Conservation (phyloP, 208 protist species). For the Spongospora subterranea region DNA sequence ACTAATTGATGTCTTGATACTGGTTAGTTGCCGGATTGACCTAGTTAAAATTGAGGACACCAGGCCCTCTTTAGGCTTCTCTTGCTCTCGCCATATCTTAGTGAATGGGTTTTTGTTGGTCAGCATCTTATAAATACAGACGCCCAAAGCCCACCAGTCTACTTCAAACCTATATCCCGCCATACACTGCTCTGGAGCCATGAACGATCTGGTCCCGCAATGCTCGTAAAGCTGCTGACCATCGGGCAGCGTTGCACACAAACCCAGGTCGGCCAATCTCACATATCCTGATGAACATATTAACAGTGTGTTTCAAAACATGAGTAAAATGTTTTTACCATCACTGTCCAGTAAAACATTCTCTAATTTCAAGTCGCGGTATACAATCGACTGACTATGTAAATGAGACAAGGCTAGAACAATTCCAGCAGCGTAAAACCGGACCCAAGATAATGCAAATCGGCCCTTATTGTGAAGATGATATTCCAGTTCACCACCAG, state of each 20-base stretch:
- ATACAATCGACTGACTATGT: conserved; percentile 51
- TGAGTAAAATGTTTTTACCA: neutral
- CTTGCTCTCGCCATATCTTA: conserved; percentile 39
- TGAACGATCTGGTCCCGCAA: conserved; percentile 48
- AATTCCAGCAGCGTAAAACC: conserved; percentile 55
- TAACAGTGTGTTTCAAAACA: neutral
- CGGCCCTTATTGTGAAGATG: conserved; percentile 59
- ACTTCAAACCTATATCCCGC: conserved; percentile 29
- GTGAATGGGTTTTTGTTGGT: conserved; percentile 45
- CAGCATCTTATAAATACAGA: conserved; percentile 52
- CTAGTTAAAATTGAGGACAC: conserved; percentile 43
- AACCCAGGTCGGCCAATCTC: conserved; percentile 12
- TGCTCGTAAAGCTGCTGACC: conserved; percentile 55
- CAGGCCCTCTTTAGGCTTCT: conserved; percentile 32
- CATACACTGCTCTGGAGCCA: conserved; percentile 45
- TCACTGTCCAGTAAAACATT: conserved; percentile 60
- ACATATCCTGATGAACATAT: conserved; percentile 21
- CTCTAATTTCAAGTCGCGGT: conserved; percentile 63
- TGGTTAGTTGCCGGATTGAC: conserved; percentile 21
- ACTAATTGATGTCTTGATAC: conserved; percentile 20
- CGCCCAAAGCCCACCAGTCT: conserved; percentile 52
- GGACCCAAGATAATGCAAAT: conserved; percentile 36
- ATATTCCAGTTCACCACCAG: conserved; percentile 66
- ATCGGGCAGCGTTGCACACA: neutral
- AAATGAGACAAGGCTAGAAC: conserved; percentile 59